phyloP scores from a whole-genome alignment of 345 rosid species.

The Linum lewisii region DNA sequence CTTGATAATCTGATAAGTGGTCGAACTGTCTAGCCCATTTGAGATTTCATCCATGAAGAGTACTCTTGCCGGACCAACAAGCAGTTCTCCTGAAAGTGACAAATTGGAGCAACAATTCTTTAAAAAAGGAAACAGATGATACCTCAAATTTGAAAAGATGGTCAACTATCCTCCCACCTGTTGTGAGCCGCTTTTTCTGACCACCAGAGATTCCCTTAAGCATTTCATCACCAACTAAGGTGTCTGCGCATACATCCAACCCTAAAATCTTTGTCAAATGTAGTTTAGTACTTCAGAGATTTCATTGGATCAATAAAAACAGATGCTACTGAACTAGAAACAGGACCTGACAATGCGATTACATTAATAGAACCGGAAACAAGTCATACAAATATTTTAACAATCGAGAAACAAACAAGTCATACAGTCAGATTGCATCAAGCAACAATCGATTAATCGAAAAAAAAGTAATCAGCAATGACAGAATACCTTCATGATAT shows the following conservation, averaged over 20 bases:
- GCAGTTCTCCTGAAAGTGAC: constrained; percentile 62
- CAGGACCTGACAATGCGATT: background rate
- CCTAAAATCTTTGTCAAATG: constrained; percentile 92
- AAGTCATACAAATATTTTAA: too few species aligned
- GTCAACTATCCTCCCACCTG: constrained; percentile 44
- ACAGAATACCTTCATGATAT: constrained; percentile 81
- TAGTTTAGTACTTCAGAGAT: constrained; percentile 36
- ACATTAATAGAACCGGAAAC: background rate
- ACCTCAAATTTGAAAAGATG: constrained; percentile 1
- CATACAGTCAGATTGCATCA: too few species aligned
- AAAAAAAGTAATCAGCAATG: constrained; percentile 6
- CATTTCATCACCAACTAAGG: constrained; percentile 98
- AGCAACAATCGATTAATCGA: too few species aligned
- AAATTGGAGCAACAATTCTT: constrained; percentile 9
- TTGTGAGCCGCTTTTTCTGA: constrained; percentile 93
- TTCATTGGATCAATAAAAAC: background rate
- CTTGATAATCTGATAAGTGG: constrained; percentile 84
- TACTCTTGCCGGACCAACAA: constrained; percentile 94
- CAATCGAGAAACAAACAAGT: too few species aligned
- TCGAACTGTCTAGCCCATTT: constrained; percentile 92
- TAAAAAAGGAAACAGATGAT: background rate
- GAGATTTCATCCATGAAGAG: constrained; percentile 98
- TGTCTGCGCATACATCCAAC: constrained; percentile 86
- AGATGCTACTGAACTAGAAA: background rate
- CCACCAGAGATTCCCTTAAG: constrained; percentile 98